These are phyloP conservation scores for Cladophialophora yegresii DNA, from an alignment of 2,329 filamentous ascomycete species.

Conservation along the genomic window DNA sequence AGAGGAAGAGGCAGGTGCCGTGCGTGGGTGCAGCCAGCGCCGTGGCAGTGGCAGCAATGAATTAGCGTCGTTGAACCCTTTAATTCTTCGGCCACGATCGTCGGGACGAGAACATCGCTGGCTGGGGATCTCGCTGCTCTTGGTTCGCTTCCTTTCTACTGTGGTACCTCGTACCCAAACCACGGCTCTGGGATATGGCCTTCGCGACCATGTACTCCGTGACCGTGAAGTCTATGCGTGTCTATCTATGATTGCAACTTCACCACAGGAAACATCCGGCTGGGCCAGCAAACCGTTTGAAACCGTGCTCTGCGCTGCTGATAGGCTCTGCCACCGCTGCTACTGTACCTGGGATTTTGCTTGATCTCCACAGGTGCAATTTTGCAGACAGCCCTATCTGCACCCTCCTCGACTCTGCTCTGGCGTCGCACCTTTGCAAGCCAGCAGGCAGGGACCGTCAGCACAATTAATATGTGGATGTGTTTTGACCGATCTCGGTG, in stretches of 20 bases:
- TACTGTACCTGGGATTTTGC: neutral
- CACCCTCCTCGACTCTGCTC: neutral
- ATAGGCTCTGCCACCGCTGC: neutral
- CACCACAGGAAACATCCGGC: neutral
- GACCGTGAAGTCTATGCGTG: neutral
- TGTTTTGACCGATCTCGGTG: neutral
- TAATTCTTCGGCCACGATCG: neutral
- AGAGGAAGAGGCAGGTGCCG: slow-evolving; percentile 9
- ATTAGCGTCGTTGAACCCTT: neutral
- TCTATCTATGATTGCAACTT: neutral
- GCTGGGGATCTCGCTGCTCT: neutral
- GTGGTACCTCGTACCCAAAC: too few relatives aligned
- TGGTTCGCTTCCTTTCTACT: neutral
- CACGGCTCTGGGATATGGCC: neutral
- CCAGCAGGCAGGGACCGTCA: slow-evolving; percentile 6
- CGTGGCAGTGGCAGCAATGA: slow-evolving; percentile 14
- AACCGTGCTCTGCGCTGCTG: neutral
- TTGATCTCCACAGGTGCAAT: slow-evolving; percentile 11
- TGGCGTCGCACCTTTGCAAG: slow-evolving; percentile 6
- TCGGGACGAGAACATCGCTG: neutral
- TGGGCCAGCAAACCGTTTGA: neutral
- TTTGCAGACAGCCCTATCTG: neutral
- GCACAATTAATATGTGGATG: neutral
- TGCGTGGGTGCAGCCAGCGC: slow-evolving; percentile 7
- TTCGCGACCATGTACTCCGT: too few relatives aligned